Base-by-base conservation (phyloP, 208 protist species). In the Wallacemonas sp. region DNA sequence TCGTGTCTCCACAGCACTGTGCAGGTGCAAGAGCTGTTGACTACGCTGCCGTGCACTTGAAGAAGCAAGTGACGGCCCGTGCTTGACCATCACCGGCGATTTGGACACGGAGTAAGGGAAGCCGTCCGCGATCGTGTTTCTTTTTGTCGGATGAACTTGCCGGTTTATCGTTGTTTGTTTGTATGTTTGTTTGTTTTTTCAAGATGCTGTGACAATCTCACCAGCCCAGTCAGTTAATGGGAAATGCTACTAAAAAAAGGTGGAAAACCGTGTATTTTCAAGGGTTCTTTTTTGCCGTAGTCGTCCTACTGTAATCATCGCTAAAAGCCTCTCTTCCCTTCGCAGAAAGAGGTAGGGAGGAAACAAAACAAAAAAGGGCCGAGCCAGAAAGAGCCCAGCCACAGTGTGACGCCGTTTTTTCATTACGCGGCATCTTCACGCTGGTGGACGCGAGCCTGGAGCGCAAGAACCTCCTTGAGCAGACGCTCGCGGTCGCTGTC, bases 361-460 rank as follows among this genome's bases (percentile, higher is more conserved):
- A 72, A 60, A 58, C 27, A 36, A 42, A 42, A 52, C 27, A 57
- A 65, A 72, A 59, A 69, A 55, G 41, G 26, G 32, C 42, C 10
- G 36, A 15, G 15, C 4, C 27, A 67, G 44, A 37, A 62, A 3
- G 27, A 21, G 21, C 39, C 63, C 63, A 45, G 36, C 53, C 30
- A 44, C 13, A 50, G 63, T 70, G 33, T 41, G 50, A 57, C 29
- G 30, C 29, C 50, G n/a, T 50, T 42, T 22, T 52, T 63, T 61
- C 44, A 24, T 42, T 75, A 41, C 68, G 77, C 73, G 2, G 68
- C 76, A 17, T 95, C 89, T 29, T 95, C 87, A 41, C 89, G 83
- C 68, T 92, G 83, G 66, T 94, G 79, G 57, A 93, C 87, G 61
- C 92, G 87, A 38, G 87, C 82, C 82, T 97, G 92, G 13, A 97